Conservation (phyloP, 331 rosid species). For the Malus hybrid region DNA sequence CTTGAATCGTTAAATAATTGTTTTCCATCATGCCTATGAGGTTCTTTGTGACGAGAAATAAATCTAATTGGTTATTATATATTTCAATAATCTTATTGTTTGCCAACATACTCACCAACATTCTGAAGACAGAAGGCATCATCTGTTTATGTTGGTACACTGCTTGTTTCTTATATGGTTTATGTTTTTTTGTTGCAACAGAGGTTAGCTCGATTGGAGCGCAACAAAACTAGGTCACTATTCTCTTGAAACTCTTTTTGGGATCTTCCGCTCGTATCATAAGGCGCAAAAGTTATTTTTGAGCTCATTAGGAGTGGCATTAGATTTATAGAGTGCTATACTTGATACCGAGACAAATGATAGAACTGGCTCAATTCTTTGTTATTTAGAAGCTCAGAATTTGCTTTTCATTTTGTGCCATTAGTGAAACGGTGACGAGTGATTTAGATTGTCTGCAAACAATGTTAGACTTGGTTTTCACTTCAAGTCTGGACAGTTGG, state of each 20-base stretch:
- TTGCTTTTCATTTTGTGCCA: no score
- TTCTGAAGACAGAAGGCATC: background rate
- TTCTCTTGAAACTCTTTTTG: constrained; percentile 54
- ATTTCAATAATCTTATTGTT: background rate
- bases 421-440: no score
- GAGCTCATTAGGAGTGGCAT: background rate
- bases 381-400: no score
- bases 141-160: background rate
- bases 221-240: constrained; percentile 67
- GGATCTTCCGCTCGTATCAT: background rate
- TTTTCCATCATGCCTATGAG: background rate
- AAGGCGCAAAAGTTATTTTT: background rate
- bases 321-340: background rate
- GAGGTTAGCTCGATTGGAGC: constrained; percentile 95
- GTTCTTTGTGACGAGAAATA: background rate
- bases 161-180: constrained; percentile 9
- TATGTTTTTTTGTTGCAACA: constrained; percentile 27
- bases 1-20: no score
- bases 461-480: no score
- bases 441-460: no score
- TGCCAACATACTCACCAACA: background rate
- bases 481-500: no score
- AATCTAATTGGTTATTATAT: background rate
- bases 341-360: background rate
- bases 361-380: background rate